phyloP scores from a whole-genome alignment of 169 alveolate species.

The Eimeria brunetti region DNA sequence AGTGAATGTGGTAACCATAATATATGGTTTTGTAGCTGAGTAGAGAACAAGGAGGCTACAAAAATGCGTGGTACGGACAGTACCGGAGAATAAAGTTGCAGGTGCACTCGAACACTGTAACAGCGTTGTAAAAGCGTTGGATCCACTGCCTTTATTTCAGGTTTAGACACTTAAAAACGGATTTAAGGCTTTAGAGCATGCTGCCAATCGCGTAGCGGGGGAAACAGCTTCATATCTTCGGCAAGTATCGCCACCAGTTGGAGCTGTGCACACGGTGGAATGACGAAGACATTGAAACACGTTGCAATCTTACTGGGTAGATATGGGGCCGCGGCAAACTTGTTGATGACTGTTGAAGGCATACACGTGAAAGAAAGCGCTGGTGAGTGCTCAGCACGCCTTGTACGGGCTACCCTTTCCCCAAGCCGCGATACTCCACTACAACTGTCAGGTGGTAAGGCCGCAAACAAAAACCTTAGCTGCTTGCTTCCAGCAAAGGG shows the following conservation, averaged over 20 bases:
- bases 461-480: not conserved
- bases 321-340: not conserved
- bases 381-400: not conserved
- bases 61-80: not conserved
- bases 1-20: not conserved
- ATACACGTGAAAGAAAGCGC: not conserved
- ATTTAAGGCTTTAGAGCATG: not conserved
- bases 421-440: not conserved
- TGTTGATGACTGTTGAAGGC: not conserved
- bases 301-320: too few relatives aligned
- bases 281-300: too few relatives aligned
- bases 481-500: not conserved
- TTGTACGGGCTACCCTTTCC: not conserved
- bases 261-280: not conserved
- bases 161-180: not conserved
- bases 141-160: not conserved
- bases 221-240: not conserved
- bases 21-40: not conserved
- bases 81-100: not conserved
- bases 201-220: not conserved
- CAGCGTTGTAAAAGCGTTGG: too few relatives aligned
- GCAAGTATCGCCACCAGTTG: not conserved
- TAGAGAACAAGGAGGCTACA: not conserved
- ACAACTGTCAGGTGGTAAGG: constrained; percentile 3
- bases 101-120: not conserved